Evolutionary conservation across 768 basidiomycete genomes (phyloP).

Genomic region (Tricholoma sp.): DNA sequence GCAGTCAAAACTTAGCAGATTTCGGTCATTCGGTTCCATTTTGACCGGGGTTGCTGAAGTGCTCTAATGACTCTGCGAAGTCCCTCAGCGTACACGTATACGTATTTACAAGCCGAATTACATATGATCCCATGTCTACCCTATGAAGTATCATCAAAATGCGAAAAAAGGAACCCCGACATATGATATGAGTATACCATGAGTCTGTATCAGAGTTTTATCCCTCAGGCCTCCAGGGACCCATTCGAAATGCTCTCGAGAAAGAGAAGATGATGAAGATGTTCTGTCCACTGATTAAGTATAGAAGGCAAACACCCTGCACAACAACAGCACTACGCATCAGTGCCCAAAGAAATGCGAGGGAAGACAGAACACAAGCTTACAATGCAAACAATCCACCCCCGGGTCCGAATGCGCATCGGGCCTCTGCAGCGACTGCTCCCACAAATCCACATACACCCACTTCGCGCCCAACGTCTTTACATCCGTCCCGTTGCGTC

Average conservation of each 20-base stretch:
- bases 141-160: no score
- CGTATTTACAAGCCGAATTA: no score
- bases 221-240: no score
- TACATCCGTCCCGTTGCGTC: conserved; percentile 4
- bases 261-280: conserved; percentile 4
- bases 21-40: no score
- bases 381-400: conserved; percentile 24
- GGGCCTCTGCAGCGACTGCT: conserved; percentile 18
- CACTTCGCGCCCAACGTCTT: conserved; percentile 15
- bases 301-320: conserved; percentile 2
- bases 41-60: no score
- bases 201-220: no score
- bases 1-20: conserved; percentile 47
- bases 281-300: not conserved
- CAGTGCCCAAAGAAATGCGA: not conserved
- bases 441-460: conserved; percentile 24
- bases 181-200: no score
- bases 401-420: conserved; percentile 25
- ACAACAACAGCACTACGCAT: not conserved
- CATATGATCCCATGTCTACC: no score
- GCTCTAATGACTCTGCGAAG: no score
- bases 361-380: not conserved
- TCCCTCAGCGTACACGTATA: conserved; percentile 16
- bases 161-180: no score
- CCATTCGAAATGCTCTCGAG: not conserved